Base-by-base conservation (phyloP, 106 monocot species). In the Posidonia australis region DNA sequence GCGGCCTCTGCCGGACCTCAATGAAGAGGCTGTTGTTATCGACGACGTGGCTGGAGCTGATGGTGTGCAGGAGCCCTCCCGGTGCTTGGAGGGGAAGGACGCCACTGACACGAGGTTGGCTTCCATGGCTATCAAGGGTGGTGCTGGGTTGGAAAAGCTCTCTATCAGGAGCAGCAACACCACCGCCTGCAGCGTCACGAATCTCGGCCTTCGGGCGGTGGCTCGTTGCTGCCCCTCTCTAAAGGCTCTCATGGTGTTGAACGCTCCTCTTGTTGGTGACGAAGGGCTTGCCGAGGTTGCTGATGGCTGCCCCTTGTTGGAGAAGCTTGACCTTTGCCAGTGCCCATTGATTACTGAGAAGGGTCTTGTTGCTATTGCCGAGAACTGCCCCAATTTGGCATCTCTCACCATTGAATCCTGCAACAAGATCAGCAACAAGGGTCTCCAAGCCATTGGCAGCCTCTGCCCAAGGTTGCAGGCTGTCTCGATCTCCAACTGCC, bases 291-390 rank as follows among this genome's bases (percentile, higher is more conserved):
- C 67, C 0, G 84, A 80, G 67, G 77, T 90, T 25, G 96, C 90
- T 7, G 45, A 69, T 54, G 80, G 82, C 17, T 96, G 96, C 58
- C 87, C 84, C 18, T 31, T 74, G 53, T 62, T 96, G 31, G 96
- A 90, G 74, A 84, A 79, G 68, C 80, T 96, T 13, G 86, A 87
- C 12, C 72, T 96, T 20, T 66, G 24, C 58, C 24, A 68, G 18
- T 90, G 90, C 76, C 90, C 87, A 5, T 57, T 65, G 44, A 73
- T 96, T 46, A 58, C 90, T 0, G 84, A 86, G 64, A 84, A 84
- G 70, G 84, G 90, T 18, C 62, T 96, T 62, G 62, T 64, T 12
- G 84, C 80, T 1, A 65, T 90, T 54, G 96, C 96, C 10, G 31
- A 70, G 54, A 87, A 75, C 27, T 96, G 96, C 74, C 82, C 82